These are phyloP conservation scores for Cordyceps tenuipes DNA, from an alignment of 2,329 filamentous ascomycete genomes.

Conservation along the genomic window DNA sequence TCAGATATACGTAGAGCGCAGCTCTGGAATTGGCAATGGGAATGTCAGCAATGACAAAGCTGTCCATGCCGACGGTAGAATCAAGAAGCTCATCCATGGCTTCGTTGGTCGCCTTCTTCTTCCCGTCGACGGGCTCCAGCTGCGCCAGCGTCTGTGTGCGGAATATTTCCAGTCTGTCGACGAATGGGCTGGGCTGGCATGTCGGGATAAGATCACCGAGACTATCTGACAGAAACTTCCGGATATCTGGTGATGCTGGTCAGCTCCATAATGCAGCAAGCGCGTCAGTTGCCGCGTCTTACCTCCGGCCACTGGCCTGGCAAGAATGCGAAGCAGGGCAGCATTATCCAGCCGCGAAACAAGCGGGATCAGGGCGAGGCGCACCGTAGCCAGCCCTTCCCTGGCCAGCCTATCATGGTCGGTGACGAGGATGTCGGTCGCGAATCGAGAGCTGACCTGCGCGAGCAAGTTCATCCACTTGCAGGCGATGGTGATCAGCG, in stretches of 20 bases:
- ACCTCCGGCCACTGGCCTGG: slow-evolving; percentile 46
- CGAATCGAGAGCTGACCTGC: slow-evolving; percentile 39
- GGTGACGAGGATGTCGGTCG: slow-evolving; percentile 39
- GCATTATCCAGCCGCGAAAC: slow-evolving; percentile 54
- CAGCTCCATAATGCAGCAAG: background rate
- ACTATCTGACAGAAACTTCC: slow-evolving; percentile 42
- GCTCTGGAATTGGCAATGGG: slow-evolving; percentile 68
- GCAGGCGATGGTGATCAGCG: slow-evolving; percentile 41
- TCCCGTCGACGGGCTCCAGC: slow-evolving; percentile 47
- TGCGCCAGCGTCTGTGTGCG: slow-evolving; percentile 46
- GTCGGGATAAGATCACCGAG: slow-evolving; percentile 48
- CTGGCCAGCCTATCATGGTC: slow-evolving; percentile 35
- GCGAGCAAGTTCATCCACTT: slow-evolving; percentile 53
- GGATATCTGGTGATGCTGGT: slow-evolving; percentile 27
- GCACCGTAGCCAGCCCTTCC: slow-evolving; percentile 52
- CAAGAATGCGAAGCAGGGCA: slow-evolving; percentile 44
- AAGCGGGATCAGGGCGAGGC: slow-evolving; percentile 56
- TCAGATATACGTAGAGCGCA: slow-evolving; percentile 78
- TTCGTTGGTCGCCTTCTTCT: slow-evolving; percentile 39
- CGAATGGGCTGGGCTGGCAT: slow-evolving; percentile 46
- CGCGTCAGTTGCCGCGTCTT: slow-evolving; percentile 14
- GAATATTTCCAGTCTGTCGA: slow-evolving; percentile 47
- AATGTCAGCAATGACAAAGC: slow-evolving; percentile 51
- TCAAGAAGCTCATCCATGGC: slow-evolving; percentile 50
- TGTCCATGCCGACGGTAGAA: slow-evolving; percentile 48